phyloP scores from a whole-genome alignment of 192 early-diverging fungal genomes.

The Backusella sp. region DNA sequence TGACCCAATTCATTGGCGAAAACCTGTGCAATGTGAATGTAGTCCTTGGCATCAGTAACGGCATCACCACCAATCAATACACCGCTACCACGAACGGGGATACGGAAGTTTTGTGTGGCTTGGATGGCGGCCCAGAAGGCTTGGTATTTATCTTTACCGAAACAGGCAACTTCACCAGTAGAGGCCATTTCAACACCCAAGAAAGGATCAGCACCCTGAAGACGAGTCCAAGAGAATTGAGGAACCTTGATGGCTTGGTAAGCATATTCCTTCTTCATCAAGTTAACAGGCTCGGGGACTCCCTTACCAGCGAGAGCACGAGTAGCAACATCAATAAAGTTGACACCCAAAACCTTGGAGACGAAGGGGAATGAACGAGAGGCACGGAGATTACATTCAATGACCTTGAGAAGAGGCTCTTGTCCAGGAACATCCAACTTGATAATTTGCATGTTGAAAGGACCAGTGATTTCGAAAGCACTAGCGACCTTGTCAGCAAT shows the following conservation, averaged over 20 bases:
- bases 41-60: conserved; percentile 68
- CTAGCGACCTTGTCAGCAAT: conserved; percentile 86
- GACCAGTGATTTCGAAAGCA: conserved; percentile 94
- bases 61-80: conserved; percentile 72
- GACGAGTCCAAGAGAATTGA: conserved; percentile 94
- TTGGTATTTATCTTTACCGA: conserved; percentile 87
- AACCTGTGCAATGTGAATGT: conserved; percentile 65
- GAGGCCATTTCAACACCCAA: conserved; percentile 98
- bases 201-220: conserved; percentile 94
- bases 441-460: conserved; percentile 99
- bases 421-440: conserved; percentile 42
- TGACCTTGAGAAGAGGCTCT: conserved; percentile 79
- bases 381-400: conserved; percentile 97
- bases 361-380: conserved; percentile 98
- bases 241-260: conserved; percentile 94
- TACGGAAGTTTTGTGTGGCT: conserved; percentile 88
- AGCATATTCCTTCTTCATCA: conserved; percentile 56
- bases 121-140: conserved; percentile 81
- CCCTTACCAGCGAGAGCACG: conserved; percentile 68
- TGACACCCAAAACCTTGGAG: conserved; percentile 87
- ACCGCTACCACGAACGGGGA: conserved; percentile 67
- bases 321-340: conserved; percentile 93
- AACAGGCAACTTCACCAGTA: conserved; percentile 98
- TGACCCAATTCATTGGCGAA: conserved; percentile 62
- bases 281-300: conserved; percentile 56